A percentile compares a stretch with the other conserved stretches of the same genome.
Evolutionary conservation across 1,284 basidiomycete species (phyloP).

Genomic region (Peniophora sp.): DNA sequence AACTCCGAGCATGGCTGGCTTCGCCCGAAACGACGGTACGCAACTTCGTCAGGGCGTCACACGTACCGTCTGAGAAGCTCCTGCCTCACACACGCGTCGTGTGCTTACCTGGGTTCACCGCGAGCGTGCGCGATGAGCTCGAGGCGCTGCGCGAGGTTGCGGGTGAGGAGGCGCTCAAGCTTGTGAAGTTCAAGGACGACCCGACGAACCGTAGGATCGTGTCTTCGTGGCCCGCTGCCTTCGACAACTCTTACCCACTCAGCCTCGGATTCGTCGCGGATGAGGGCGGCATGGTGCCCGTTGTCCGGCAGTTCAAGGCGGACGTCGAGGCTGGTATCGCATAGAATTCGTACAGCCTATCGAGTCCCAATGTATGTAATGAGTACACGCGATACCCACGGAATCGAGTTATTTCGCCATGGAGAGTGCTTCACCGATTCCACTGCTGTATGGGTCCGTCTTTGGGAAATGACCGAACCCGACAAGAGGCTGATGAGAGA

Average conservation of each 20-base stretch:
- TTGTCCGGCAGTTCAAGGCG: constrained; percentile 32
- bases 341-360: constrained; percentile 1
- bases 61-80: constrained; percentile 39
- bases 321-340: constrained; percentile 19
- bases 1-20: constrained; percentile 45
- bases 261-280: constrained; percentile 36
- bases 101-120: constrained; percentile 42
- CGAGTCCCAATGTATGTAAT: too few species aligned
- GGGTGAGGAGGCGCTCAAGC: constrained; percentile 27
- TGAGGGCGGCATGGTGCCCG: constrained; percentile 36
- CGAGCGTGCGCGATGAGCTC: constrained; percentile 37
- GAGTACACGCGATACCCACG: too few species aligned
- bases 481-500: too few species aligned
- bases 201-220: constrained; percentile 33
- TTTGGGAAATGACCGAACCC: too few species aligned
- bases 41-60: constrained; percentile 48
- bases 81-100: constrained; percentile 42
- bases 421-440: too few species aligned
- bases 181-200: constrained; percentile 36
- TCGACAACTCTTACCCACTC: constrained; percentile 36
- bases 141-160: constrained; percentile 33
- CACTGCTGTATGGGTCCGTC: too few species aligned
- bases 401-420: too few species aligned
- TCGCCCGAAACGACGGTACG: constrained; percentile 43
- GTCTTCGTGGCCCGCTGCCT: constrained; percentile 38